Evolutionary conservation across 371 early-diverging fungal genomes (phyloP), one percentile per base, ranked within the genome.

Genomic region (Racocetra persica): DNA sequence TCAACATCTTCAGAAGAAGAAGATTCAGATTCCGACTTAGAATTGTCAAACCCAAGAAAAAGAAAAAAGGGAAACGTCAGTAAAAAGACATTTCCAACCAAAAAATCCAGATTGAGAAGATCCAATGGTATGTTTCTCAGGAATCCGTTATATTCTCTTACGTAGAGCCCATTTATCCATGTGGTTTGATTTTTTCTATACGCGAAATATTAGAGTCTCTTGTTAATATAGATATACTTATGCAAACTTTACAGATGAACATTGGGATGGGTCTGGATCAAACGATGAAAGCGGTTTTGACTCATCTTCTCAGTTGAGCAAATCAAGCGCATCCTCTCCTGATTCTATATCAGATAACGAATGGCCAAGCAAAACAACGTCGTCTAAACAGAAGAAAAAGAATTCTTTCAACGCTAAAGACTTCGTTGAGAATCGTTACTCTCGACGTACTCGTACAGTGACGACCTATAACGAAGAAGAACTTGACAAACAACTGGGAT

Each of bases 381-480:
- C 70, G 54, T 57, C 54, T 4, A 51, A 32, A 55, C 18, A 57
- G 3, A 36, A 36, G n/a, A 74, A 60, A 16, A 75, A 75, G 16
- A 59, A 41, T 13, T 63, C 62, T 6, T 77, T 52, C 24, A 52
- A 49, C 32, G 66, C 78, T 14, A 38, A 77, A n/a, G 78, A 77
- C 49, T 51, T 57, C 32, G n/a, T 52, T 65, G 52, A 66, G 63
- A 62, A 77, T n/a, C 84, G 90, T 16, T 89, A 88, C 81, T 90
- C 90, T 8, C 87, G 87, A 11, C 83, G 90, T 55, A 83, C 83
- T 36, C 78, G 87, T 36, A 86, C 86, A 16, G 85, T 89, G 4
- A 87, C 87, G 16, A 89, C 85, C 28, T 90, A 90, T 76, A 89
- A 89, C 70, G 88, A 89, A 82, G 88, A 88, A 32, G 86, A 49